Conservation (phyloP, 2,329 filamentous ascomycete genomes). For the Ophiostoma himal-ulmi region DNA sequence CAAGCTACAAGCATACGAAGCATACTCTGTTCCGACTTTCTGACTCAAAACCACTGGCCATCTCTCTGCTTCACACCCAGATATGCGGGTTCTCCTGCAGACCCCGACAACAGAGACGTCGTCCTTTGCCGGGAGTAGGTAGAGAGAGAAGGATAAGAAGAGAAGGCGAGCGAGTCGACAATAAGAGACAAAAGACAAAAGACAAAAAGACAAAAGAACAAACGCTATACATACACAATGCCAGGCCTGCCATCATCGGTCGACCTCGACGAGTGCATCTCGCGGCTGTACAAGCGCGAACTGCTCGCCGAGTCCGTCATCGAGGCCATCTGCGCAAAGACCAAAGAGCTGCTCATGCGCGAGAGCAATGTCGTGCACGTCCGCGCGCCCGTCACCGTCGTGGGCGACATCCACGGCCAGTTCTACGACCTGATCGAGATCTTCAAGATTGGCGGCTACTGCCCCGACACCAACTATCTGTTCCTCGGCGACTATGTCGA, state of each 20-base stretch:
- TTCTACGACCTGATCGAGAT: conserved; percentile 99
- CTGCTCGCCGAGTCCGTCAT: conserved; percentile 92
- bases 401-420: conserved; percentile 97
- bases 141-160: neutral
- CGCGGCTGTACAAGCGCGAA: conserved; percentile 93
- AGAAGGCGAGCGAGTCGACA: neutral
- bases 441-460: conserved; percentile 95
- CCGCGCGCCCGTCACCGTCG: conserved; percentile 88
- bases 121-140: conserved; percentile 29
- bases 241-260: conserved; percentile 65
- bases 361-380: conserved; percentile 99
- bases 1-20: neutral
- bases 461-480: conserved; percentile 95
- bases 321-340: conserved; percentile 98
- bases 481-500: conserved; percentile 98
- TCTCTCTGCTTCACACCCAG: conserved; percentile 12
- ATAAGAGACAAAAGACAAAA: neutral
- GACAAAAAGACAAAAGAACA: neutral
- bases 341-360: conserved; percentile 97
- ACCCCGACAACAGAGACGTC: conserved; percentile 29
- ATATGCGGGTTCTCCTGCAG: conserved; percentile 31
- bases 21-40: neutral
- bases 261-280: conserved; percentile 97
- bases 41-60: neutral
- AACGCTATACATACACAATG: neutral